Evolutionary conservation across 306 rosid genomes (phyloP).

Genomic region (Casuarina cunninghamiana): DNA sequence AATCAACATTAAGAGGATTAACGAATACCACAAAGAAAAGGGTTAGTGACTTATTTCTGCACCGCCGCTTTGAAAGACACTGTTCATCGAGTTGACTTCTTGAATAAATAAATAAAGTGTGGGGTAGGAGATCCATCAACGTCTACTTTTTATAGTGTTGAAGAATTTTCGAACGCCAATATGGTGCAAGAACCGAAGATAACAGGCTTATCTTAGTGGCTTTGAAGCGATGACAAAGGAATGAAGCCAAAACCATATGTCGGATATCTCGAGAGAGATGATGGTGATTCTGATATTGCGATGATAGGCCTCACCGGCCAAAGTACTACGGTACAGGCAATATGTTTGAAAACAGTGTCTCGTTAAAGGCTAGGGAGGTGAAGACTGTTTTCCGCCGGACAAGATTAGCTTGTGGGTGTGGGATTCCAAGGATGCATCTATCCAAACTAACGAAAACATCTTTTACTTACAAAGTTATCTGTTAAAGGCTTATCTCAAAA

Average conservation of each 20-base stretch:
- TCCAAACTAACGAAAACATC: neutral
- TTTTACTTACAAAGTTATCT: neutral
- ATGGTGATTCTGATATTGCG: slow-evolving; percentile 11
- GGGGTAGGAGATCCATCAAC: neutral
- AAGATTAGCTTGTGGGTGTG: slow-evolving; percentile 37
- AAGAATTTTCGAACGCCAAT: neutral
- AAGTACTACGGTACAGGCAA: slow-evolving; percentile 35
- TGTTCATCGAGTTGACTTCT: neutral
- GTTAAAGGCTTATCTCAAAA: too few relatives aligned
- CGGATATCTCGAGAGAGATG: slow-evolving; percentile 4
- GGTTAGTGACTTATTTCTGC: too few relatives aligned
- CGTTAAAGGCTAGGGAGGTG: slow-evolving; percentile 9
- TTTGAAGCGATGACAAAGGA: neutral
- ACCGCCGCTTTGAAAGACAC: too few relatives aligned
- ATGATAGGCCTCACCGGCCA: slow-evolving; percentile 21
- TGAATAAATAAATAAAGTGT: neutral
- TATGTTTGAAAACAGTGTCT: slow-evolving; percentile 26
- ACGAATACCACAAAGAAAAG: too few relatives aligned
- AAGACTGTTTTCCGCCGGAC: slow-evolving; percentile 51
- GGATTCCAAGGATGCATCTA: slow-evolving; percentile 47
- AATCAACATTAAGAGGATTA: too few relatives aligned
- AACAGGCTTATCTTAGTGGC: neutral
- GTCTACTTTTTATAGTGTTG: neutral
- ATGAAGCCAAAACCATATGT: neutral
- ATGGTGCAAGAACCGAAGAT: neutral